Conservation (phyloP, 176 grass and related monocot genomes). For the Eleusine coracana region DNA sequence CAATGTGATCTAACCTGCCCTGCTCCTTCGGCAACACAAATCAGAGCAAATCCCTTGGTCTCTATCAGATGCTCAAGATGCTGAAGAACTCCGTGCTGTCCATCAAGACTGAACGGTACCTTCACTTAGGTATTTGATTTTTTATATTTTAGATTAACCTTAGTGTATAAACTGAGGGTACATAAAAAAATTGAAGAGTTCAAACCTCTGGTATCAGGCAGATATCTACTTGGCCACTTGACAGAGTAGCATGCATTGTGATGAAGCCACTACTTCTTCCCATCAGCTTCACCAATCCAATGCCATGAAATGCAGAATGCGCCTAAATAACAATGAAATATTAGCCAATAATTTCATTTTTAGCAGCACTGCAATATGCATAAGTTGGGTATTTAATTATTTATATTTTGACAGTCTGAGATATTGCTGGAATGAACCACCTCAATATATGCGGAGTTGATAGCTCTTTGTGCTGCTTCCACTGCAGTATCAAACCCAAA, state of each 20-base stretch:
- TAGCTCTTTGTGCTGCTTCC: conserved; percentile 95
- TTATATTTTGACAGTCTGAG: not conserved
- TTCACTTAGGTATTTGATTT: conserved; percentile 42
- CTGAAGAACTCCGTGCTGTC: conserved; percentile 68
- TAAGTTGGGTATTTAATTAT: conserved; percentile 24
- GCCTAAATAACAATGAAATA: conserved; percentile 52
- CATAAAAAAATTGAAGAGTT: conserved; percentile 36
- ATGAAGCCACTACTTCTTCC: conserved; percentile 97
- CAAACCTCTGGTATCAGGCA: conserved; percentile 94
- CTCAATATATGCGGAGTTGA: conserved; percentile 99
- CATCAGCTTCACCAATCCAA: conserved; percentile 95
- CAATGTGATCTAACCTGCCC: conserved; percentile 69
- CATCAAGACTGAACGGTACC: conserved; percentile 86
- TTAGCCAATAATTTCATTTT: not conserved
- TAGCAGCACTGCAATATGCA: not conserved
- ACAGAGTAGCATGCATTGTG: conserved; percentile 97
- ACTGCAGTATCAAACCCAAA: conserved; percentile 99
- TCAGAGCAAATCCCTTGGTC: conserved; percentile 82
- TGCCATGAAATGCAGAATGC: conserved; percentile 91
- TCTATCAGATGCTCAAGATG: conserved; percentile 90
- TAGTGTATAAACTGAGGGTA: conserved; percentile 10
- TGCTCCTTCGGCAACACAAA: conserved; percentile 97
- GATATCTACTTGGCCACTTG: conserved; percentile 94
- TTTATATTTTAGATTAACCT: conserved; percentile 32
- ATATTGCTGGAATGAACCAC: conserved; percentile 50